phyloP scores from a whole-genome alignment of 73 alveolate species.

The Tetrahymena elliotti region DNA sequence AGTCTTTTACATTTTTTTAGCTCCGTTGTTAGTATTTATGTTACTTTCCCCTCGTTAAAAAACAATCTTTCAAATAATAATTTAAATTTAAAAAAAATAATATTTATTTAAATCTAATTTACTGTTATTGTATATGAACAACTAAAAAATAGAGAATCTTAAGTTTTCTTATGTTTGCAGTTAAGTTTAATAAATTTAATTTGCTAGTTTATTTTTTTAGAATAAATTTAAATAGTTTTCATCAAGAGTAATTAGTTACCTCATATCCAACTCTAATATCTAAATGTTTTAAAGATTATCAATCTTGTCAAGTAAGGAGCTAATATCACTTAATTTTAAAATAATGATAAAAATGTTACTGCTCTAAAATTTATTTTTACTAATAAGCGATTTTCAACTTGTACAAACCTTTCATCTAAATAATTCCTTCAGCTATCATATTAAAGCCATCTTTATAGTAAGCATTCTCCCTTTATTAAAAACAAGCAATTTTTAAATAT shows the following conservation, averaged over 20 bases:
- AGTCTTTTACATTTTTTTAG: not conserved
- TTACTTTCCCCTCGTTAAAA: not conserved
- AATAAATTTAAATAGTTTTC: no score
- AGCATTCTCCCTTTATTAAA: not conserved
- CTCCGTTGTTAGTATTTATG: not conserved
- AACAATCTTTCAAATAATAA: not conserved
- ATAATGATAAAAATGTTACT: no score
- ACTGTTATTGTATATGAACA: not conserved
- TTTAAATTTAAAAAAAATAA: no score
- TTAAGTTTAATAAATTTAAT: no score
- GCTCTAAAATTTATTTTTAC: not conserved
- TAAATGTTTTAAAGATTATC: not conserved
- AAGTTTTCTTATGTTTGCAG: not conserved
- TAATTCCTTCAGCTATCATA: not conserved
- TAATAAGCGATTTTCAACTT: not conserved
- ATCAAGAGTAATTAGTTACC: not conserved
- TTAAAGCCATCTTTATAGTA: not conserved
- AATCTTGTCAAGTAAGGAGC: not conserved
- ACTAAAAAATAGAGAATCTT: not conserved
- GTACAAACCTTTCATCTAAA: not conserved
- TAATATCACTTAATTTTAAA: not conserved
- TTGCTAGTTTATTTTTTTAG: not conserved
- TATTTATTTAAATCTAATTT: no score
- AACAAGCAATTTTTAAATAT: no score
- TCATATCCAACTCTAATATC: not conserved